Evolutionary conservation across 768 basidiomycete species (phyloP), one percentile per base, ranked within the genome.

Genomic region (Rhizopogon vinicolor): DNA sequence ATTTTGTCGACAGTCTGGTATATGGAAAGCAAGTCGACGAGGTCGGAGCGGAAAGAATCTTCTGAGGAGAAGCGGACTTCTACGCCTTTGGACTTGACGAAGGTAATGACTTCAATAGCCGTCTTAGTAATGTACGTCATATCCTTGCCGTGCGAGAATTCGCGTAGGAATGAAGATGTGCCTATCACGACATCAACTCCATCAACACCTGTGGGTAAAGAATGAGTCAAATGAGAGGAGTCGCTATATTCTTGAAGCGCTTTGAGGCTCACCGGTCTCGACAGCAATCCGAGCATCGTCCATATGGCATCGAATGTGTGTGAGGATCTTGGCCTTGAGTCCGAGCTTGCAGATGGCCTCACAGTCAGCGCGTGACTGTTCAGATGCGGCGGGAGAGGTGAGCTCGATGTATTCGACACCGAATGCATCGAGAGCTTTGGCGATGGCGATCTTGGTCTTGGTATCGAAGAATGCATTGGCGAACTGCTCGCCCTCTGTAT

Each of bases 1-100:
- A 99, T 93, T 80, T 98, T 98, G 78, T 99, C 97, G 48, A 99
- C 97, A 46, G 96, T 95, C 73, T 96, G 93, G 80, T 99, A 98
- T 76, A 99, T 98, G 19, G 93, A 95, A 42, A 99, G 81, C 44
- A 99, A 83, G 76, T 99, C 97, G 74, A 98, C 97, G 57, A 99
- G 87, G 76, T 99, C 96, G 63, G 95, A 98, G 62, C 97, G 92
- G 92, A 99, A 99, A 18, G 94, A 97, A 72, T 99, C 97, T 73
- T 99, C 97, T 29, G 96, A 95, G 5, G 97, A 98, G 83, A 99
- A 99, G 57, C 97, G 93, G 69, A 99, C 93, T 77, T 99, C 97
- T 66, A 99, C 96, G 58, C 88, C 89, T 89, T 98, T 99, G 78
- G 91, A 94, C 82, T 99, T 99, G 83, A 99, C 96, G 65, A 89